Conservation (phyloP, 257 asterid genomes). For the Prunella vulgaris region DNA sequence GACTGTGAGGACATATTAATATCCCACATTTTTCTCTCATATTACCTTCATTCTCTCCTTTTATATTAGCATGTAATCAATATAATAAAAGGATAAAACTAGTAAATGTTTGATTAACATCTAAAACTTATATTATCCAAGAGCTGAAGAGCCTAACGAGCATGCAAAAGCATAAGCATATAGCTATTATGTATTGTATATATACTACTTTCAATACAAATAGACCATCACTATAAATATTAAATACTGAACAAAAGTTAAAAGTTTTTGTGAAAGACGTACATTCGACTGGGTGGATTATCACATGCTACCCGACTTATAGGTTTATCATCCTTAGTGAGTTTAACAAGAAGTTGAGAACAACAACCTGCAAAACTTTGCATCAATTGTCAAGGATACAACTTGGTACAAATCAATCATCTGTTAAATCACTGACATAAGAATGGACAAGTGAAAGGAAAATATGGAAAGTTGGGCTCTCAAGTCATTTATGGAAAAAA, state of each 20-base stretch:
- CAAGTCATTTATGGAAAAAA: neutral
- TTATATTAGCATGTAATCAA: neutral
- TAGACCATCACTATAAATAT: slow-evolving; percentile 10
- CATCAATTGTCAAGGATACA: slow-evolving; percentile 5
- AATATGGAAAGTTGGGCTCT: neutral
- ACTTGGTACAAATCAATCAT: neutral
- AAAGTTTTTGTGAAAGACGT: slow-evolving; percentile 21
- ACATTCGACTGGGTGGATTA: slow-evolving; percentile 50
- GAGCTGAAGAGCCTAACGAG: neutral
- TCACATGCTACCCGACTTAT: slow-evolving; percentile 46
- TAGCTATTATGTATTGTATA: neutral
- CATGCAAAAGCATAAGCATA: neutral
- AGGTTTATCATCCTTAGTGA: slow-evolving; percentile 43
- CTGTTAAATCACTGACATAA: slow-evolving; percentile 11
- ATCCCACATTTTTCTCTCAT: too few species aligned
- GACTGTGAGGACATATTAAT: too few species aligned
- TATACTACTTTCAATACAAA: slow-evolving; percentile 1
- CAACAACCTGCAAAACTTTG: slow-evolving; percentile 37
- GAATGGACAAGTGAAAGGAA: neutral
- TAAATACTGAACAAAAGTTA: neutral
- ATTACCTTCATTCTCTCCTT: neutral
- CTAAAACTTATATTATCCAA: neutral
- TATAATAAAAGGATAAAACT: neutral
- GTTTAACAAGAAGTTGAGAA: slow-evolving; percentile 25
- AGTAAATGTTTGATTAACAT: neutral